phyloP scores from a whole-genome alignment of 2,329 filamentous ascomycete species.

The Curvularia hawaiiensis region DNA sequence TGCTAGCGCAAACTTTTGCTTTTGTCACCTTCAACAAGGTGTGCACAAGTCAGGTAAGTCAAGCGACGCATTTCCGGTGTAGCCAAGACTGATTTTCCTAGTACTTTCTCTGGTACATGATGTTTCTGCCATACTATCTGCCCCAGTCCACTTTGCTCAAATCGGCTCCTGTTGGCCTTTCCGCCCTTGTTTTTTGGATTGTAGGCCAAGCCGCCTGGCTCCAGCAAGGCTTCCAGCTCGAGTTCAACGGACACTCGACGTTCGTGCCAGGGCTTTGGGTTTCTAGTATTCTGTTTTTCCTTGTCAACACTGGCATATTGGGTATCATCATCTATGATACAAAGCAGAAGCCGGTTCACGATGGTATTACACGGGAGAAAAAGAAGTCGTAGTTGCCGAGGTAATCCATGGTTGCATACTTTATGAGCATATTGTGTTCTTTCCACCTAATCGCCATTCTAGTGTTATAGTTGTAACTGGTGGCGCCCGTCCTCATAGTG shows the following conservation, averaged over 20 bases:
- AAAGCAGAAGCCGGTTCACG: slow-evolving; percentile 6
- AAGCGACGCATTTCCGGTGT: neutral
- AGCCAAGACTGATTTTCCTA: slow-evolving; percentile 45
- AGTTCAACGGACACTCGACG: slow-evolving; percentile 73
- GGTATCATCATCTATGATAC: slow-evolving; percentile 76
- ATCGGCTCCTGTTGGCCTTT: slow-evolving; percentile 64
- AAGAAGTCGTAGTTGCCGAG: neutral
- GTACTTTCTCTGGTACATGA: slow-evolving; percentile 99
- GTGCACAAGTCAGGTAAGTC: slow-evolving; percentile 88
- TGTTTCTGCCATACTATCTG: slow-evolving; percentile 90
- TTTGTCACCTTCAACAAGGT: slow-evolving; percentile 99
- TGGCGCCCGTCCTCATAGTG: neutral
- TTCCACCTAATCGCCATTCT: neutral
- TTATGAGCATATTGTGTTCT: neutral
- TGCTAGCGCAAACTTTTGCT: slow-evolving; percentile 95
- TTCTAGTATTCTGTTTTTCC: slow-evolving; percentile 78
- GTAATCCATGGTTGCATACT: neutral
- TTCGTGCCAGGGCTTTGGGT: slow-evolving; percentile 86
- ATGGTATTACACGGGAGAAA: neutral
- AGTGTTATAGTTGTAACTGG: neutral
- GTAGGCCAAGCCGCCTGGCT: slow-evolving; percentile 66
- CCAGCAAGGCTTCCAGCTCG: slow-evolving; percentile 57
- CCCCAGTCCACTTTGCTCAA: slow-evolving; percentile 75
- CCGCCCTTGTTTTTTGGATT: slow-evolving; percentile 75
- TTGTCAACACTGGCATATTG: slow-evolving; percentile 85